phyloP scores from a whole-genome alignment of 1,284 basidiomycete genomes.

The Cystobasidium slooffiae region DNA sequence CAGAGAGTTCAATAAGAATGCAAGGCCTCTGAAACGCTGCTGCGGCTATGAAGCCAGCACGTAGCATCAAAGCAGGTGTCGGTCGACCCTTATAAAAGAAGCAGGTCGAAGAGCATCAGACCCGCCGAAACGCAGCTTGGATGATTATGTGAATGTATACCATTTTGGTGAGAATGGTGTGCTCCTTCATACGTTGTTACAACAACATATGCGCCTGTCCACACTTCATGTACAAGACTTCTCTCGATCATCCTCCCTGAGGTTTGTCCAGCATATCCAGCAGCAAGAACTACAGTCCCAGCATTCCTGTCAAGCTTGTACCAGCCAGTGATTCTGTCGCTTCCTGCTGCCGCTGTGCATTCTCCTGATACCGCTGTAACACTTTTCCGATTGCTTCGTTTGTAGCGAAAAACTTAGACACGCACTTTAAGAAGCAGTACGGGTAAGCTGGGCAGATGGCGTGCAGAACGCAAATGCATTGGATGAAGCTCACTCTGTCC shows the following conservation, averaged over 20 bases:
- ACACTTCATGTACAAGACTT: neutral
- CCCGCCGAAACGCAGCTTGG: no score
- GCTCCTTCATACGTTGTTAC: neutral
- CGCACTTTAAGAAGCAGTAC: constrained; percentile 9
- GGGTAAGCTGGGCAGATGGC: neutral
- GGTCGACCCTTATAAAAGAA: no score
- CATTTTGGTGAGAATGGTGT: no score
- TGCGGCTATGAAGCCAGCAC: no score
- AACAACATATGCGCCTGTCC: neutral
- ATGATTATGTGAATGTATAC: no score
- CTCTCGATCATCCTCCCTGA: neutral
- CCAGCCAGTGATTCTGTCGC: constrained; percentile 3
- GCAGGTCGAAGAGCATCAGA: no score
- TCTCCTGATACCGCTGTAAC: constrained; percentile 29
- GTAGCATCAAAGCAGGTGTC: no score
- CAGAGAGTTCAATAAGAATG: no score
- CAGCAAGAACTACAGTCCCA: neutral
- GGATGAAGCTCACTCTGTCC: constrained; percentile 15
- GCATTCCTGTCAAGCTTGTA: constrained; percentile 26
- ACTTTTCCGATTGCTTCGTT: constrained; percentile 27
- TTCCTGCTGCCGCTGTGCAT: constrained; percentile 12
- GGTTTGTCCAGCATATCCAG: no score
- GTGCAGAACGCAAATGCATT: neutral
- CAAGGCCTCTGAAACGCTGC: no score
- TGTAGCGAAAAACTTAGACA: constrained; percentile 17